Conservation (phyloP, 1,284 basidiomycete species). For the Sanghuangporus sanghuang region DNA sequence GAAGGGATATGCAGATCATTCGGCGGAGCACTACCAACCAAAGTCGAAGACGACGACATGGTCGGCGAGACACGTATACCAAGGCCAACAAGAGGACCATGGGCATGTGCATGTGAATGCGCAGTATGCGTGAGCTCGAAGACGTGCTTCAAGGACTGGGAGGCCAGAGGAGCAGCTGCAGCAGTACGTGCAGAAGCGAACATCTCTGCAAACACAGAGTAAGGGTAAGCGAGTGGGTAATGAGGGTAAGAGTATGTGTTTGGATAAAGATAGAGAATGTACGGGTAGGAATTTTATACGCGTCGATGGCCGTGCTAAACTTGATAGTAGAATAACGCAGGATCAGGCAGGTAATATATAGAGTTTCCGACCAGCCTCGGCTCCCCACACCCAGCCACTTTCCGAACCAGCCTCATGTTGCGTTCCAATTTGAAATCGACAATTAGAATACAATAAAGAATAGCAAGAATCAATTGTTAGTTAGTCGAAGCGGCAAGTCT, state of each 20-base stretch:
- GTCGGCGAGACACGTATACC: neutral
- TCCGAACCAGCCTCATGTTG: conserved; percentile 1
- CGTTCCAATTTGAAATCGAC: neutral
- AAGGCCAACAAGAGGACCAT: neutral
- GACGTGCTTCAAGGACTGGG: conserved; percentile 1
- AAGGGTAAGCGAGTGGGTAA: neutral
- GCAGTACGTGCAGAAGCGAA: conserved; percentile 2
- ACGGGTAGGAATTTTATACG: neutral
- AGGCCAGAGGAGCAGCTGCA: neutral
- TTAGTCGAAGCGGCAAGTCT: neutral
- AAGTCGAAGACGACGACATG: neutral
- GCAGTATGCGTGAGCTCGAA: neutral
- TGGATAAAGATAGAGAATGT: too few relatives aligned
- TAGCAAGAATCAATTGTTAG: neutral
- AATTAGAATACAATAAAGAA: neutral
- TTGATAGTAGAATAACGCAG: neutral
- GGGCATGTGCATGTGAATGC: neutral
- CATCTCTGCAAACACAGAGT: neutral
- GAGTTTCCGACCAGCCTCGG: neutral
- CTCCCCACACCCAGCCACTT: neutral
- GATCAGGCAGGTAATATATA: neutral
- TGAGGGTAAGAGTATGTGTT: neutral
- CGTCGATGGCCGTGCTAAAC: neutral
- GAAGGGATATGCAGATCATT: neutral
- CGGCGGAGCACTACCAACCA: neutral